Percentiles rank a stretch among this genome's conserved stretches.
These are phyloP conservation scores for Hanseniaspora gamundiae DNA, from an alignment of 1,139 yeast species.

Conservation along the genomic window DNA sequence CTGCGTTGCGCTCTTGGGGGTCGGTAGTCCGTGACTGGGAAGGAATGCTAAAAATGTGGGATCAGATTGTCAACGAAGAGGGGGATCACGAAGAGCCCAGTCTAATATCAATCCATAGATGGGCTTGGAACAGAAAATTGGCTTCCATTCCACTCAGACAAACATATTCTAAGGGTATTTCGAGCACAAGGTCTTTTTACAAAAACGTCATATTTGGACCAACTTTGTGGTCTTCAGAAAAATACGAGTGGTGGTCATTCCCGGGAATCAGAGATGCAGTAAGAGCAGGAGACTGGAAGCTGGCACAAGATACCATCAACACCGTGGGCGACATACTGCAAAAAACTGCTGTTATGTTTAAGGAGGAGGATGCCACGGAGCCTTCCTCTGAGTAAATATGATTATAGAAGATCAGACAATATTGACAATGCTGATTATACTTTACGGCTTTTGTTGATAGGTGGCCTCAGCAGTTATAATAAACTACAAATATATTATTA, in stretches of 20 bases:
- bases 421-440: no score
- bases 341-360: conserved; percentile 22
- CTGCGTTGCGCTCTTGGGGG: conserved; percentile 26
- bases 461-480: no score
- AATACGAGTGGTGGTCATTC: conserved; percentile 52
- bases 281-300: conserved; percentile 34
- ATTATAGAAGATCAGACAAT: no score
- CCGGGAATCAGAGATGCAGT: conserved; percentile 66
- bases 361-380: conserved; percentile 5
- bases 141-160: conserved; percentile 44
- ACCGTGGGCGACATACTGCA: conserved; percentile 30
- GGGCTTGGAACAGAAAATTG: conserved; percentile 69
- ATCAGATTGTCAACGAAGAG: conserved; percentile 16
- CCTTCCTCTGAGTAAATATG: no score
- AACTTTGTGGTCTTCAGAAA: conserved; percentile 43
- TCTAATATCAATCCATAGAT: conserved; percentile 53
- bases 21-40: conserved; percentile 31
- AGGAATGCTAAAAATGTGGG: conserved; percentile 16
- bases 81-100: conserved; percentile 51
- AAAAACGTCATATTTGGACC: conserved; percentile 63
- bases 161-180: conserved; percentile 35
- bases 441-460: not conserved
- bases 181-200: conserved; percentile 47
- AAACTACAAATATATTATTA: no score
- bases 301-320: conserved; percentile 47